Conservation (phyloP, 352 stramenopile species). For the Globisporangium echinulatum region DNA sequence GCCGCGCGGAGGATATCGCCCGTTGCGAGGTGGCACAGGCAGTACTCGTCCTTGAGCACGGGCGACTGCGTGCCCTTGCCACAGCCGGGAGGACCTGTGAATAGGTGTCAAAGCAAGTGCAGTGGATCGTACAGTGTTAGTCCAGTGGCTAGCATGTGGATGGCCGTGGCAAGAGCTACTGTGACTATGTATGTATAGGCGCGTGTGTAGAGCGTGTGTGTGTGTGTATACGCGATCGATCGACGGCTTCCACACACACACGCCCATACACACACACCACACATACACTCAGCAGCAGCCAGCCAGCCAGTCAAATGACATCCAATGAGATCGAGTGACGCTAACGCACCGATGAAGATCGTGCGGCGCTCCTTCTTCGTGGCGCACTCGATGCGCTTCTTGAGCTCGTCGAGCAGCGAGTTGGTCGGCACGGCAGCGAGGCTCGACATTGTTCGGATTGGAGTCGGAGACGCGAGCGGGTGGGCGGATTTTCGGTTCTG, state of each 20-base stretch:
- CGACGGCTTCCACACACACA: too few relatives aligned
- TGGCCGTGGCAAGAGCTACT: too few relatives aligned
- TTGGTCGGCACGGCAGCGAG: constrained; percentile 79
- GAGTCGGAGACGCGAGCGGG: background rate
- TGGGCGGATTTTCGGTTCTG: constrained; percentile 11
- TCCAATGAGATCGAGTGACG: background rate
- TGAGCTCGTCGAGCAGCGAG: constrained; percentile 84
- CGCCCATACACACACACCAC: too few relatives aligned
- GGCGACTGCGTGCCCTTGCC: constrained; percentile 99
- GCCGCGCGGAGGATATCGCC: constrained; percentile 99
- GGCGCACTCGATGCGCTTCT: constrained; percentile 89
- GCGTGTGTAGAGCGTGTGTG: background rate
- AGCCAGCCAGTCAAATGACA: background rate
- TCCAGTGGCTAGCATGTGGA: too few relatives aligned
- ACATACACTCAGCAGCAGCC: too few relatives aligned
- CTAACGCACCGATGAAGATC: constrained; percentile 89
- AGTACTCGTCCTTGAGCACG: constrained; percentile 97
- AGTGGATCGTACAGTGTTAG: too few relatives aligned
- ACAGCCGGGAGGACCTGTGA: constrained; percentile 85
- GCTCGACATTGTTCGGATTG: constrained; percentile 29
- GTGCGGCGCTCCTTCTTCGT: constrained; percentile 92
- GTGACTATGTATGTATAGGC: too few relatives aligned
- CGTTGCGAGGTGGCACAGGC: constrained; percentile 97
- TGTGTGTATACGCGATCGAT: too few relatives aligned
- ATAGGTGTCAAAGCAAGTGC: too few relatives aligned